Evolutionary conservation across 2,329 filamentous ascomycete species (phyloP).

Genomic region (Diplodia intermedia): DNA sequence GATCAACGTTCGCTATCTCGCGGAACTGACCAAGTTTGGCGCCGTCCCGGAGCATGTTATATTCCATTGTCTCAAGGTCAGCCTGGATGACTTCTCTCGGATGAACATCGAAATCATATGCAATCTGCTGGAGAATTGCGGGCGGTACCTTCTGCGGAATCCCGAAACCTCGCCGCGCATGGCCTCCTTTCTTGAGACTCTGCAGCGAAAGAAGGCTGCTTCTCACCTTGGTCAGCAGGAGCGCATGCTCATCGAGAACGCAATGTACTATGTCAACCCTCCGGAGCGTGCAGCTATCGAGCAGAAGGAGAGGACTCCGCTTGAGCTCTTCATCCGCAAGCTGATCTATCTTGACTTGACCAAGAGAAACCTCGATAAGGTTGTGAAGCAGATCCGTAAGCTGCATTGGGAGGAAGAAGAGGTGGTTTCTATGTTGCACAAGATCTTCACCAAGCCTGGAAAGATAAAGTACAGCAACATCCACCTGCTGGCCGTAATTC

Average conservation of each 20-base stretch:
- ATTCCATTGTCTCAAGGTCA: constrained; percentile 97
- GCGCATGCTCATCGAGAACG: constrained; percentile 97
- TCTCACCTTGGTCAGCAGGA: constrained; percentile 96
- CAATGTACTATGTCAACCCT: constrained; percentile 96
- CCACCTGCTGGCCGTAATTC: constrained; percentile 86
- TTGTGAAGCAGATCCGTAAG: constrained; percentile 91
- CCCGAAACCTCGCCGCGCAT: constrained; percentile 92
- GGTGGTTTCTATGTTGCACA: constrained; percentile 79
- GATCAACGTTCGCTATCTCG: constrained; percentile 95
- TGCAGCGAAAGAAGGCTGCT: constrained; percentile 94
- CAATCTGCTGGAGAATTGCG: constrained; percentile 94
- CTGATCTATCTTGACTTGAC: constrained; percentile 93
- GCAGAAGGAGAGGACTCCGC: constrained; percentile 93
- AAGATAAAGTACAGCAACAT: constrained; percentile 99
- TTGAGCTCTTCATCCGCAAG: constrained; percentile 91
- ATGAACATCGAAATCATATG: constrained; percentile 99
- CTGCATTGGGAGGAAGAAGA: constrained; percentile 97
- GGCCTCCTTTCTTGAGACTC: constrained; percentile 89
- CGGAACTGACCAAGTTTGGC: constrained; percentile 96
- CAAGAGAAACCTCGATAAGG: constrained; percentile 90
- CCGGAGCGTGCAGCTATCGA: constrained; percentile 92
- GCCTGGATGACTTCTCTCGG: constrained; percentile 93
- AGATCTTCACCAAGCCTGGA: constrained; percentile 92
- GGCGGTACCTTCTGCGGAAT: constrained; percentile 89
- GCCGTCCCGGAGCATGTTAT: constrained; percentile 98